Evolutionary conservation across 1,284 basidiomycete species (phyloP).

Genomic region (Thecaphora frezii): DNA sequence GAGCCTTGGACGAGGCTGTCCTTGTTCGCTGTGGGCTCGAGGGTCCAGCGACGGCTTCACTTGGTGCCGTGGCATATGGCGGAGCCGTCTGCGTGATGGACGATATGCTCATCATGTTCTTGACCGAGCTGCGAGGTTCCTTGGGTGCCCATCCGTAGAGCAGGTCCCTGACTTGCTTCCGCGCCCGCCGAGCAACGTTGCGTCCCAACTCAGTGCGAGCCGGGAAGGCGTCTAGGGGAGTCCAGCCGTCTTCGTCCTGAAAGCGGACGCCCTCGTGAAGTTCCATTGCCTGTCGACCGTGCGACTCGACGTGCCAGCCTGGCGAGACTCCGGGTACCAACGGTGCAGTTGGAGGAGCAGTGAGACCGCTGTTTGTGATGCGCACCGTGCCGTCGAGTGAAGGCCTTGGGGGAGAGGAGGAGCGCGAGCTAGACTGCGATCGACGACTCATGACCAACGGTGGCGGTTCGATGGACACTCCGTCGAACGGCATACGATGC

Average conservation of each 20-base stretch:
- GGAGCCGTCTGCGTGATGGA: too few relatives aligned
- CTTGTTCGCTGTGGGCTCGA: too few relatives aligned
- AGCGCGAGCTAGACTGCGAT: background rate
- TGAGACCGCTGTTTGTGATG: background rate
- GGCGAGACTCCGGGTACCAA: slow-evolving; percentile 37
- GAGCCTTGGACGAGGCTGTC: too few relatives aligned
- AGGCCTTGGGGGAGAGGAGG: background rate
- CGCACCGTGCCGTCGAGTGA: background rate
- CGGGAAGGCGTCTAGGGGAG: slow-evolving; percentile 34
- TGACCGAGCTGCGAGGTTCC: background rate
- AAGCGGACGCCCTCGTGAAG: slow-evolving; percentile 28
- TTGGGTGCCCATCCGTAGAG: too few relatives aligned
- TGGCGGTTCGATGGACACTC: background rate
- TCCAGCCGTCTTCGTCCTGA: slow-evolving; percentile 39
- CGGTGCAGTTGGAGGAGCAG: background rate
- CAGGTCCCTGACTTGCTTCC: too few relatives aligned
- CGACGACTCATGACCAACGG: background rate
- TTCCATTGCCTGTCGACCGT: slow-evolving; percentile 36
- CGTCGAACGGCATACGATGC: background rate
- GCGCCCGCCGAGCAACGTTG: slow-evolving; percentile 1
- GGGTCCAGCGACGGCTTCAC: background rate
- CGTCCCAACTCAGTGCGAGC: slow-evolving; percentile 23
- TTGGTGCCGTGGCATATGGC: too few relatives aligned
- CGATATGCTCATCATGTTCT: background rate
- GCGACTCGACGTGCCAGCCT: slow-evolving; percentile 41